These are phyloP conservation scores for Flueggea neowawraea DNA, from an alignment of 441 rosid species.

Conservation along the genomic window DNA sequence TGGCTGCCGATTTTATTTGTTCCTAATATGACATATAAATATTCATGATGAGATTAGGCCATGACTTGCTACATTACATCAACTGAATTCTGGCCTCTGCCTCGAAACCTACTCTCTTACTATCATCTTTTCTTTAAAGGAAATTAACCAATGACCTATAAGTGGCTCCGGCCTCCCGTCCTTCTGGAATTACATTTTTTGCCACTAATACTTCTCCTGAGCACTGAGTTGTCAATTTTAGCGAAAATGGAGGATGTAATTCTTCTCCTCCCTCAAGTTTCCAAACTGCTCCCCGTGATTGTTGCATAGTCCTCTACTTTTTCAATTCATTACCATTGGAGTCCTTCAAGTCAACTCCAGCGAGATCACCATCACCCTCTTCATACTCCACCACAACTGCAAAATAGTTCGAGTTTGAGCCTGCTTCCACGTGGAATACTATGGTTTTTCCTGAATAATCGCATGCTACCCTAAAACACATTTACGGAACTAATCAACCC, in stretches of 20 bases:
- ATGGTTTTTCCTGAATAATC: slow-evolving; percentile 36
- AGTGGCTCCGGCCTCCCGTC: slow-evolving; percentile 41
- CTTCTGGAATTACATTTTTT: slow-evolving; percentile 34
- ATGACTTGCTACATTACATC: too few species aligned
- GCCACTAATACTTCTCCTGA: slow-evolving; percentile 37
- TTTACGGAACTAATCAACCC: too few species aligned
- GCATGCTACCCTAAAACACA: slow-evolving; percentile 35
- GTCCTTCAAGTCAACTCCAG: slow-evolving; percentile 28
- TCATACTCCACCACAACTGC: slow-evolving; percentile 41
- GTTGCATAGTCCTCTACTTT: slow-evolving; percentile 41
- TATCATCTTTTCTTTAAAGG: background rate
- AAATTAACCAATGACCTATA: slow-evolving; percentile 41
- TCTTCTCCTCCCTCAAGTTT: slow-evolving; percentile 38
- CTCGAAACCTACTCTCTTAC: too few species aligned
- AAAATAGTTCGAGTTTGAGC: slow-evolving; percentile 43
- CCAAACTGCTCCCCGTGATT: slow-evolving; percentile 56
- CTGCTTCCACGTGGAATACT: slow-evolving; percentile 37
- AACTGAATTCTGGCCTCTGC: too few species aligned
- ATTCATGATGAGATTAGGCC: too few species aligned
- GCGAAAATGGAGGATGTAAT: slow-evolving; percentile 36
- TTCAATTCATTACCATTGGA: background rate
- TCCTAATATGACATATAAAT: too few species aligned
- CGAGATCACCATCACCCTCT: slow-evolving; percentile 51
- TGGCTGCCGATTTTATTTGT: too few species aligned
- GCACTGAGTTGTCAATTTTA: slow-evolving; percentile 25